A percentile compares a stretch with the other conserved stretches of the same genome.
These are phyloP conservation scores for Solanum medicagineum DNA, from an alignment of 257 asterid species.

Conservation along the genomic window DNA sequence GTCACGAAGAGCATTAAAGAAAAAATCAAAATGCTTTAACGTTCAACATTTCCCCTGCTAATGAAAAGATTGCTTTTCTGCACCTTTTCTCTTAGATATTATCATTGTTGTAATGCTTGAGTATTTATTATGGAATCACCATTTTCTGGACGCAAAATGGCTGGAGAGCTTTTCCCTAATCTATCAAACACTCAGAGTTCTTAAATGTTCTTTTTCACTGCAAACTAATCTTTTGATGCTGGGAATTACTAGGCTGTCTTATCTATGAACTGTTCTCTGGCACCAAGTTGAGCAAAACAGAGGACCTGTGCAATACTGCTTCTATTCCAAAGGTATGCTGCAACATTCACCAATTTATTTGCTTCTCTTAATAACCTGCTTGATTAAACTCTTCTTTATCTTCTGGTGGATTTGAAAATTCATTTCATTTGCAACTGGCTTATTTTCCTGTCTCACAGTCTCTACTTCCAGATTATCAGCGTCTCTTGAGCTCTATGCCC, in stretches of 20 bases:
- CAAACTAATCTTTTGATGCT: not conserved
- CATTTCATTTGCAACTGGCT: slow-evolving; percentile 17
- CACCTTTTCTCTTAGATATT: not conserved
- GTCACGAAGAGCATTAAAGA: not conserved
- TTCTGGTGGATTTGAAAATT: not conserved
- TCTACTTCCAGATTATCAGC: slow-evolving; percentile 97
- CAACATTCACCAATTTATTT: not conserved
- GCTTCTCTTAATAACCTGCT: not conserved
- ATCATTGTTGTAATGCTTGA: not conserved
- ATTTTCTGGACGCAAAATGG: not conserved
- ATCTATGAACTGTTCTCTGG: slow-evolving; percentile 96
- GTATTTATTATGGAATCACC: not conserved
- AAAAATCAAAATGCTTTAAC: not conserved
- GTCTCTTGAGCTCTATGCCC: slow-evolving; percentile 87
- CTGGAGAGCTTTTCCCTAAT: not conserved
- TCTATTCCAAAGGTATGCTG: slow-evolving; percentile 71
- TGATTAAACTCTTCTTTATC: not conserved
- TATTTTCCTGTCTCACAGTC: slow-evolving; percentile 57
- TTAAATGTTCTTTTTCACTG: not conserved
- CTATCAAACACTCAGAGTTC: not conserved
- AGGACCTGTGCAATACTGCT: slow-evolving; percentile 80
- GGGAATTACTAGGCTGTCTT: slow-evolving; percentile 66
- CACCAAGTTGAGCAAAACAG: slow-evolving; percentile 67
- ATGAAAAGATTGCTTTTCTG: not conserved
- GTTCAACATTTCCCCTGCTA: not conserved